phyloP scores from a whole-genome alignment of 2,329 filamentous ascomycete species.

The Cryphonectria radicalis region DNA sequence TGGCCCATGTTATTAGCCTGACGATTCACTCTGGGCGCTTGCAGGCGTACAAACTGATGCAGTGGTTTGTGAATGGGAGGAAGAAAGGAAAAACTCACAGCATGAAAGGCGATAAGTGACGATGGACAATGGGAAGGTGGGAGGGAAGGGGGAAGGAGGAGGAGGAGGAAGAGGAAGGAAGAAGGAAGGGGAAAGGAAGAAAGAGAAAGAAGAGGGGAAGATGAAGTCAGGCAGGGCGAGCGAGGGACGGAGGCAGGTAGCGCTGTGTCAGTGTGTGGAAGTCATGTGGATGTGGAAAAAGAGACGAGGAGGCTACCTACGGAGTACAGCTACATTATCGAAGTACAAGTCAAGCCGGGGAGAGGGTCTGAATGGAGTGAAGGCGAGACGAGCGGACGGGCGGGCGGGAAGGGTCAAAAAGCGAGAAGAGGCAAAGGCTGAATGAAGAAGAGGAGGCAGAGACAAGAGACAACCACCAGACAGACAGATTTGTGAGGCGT shows the following conservation, averaged over 20 bases:
- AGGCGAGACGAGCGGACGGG: slow-evolving; percentile 6
- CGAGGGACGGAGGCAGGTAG: slow-evolving; percentile 6
- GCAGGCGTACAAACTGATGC: not conserved
- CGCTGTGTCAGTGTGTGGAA: slow-evolving; percentile 19
- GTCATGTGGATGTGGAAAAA: slow-evolving; percentile 25
- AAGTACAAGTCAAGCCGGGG: slow-evolving; percentile 5
- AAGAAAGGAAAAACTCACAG: not conserved
- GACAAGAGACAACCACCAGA: slow-evolving; percentile 2
- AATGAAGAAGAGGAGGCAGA: not conserved
- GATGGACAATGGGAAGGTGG: slow-evolving; percentile 4
- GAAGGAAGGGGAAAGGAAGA: not conserved
- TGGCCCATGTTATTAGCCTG: not conserved
- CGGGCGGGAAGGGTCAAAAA: not conserved
- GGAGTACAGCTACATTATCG: slow-evolving; percentile 5
- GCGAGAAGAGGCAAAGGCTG: not conserved
- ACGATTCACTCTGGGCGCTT: not conserved
- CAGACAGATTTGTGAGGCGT: not conserved
- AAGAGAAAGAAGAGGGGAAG: not conserved
- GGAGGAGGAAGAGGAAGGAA: not conserved
- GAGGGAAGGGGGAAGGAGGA: slow-evolving; percentile 4
- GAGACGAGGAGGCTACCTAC: not conserved
- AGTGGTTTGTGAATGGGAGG: not conserved
- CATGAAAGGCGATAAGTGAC: not conserved
- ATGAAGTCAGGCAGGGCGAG: slow-evolving; percentile 7
- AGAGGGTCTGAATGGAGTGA: slow-evolving; percentile 15